Evolutionary conservation across 441 rosid genomes (phyloP), one percentile per base, ranked within the genome.

Genomic region (Erysimum cheiri): DNA sequence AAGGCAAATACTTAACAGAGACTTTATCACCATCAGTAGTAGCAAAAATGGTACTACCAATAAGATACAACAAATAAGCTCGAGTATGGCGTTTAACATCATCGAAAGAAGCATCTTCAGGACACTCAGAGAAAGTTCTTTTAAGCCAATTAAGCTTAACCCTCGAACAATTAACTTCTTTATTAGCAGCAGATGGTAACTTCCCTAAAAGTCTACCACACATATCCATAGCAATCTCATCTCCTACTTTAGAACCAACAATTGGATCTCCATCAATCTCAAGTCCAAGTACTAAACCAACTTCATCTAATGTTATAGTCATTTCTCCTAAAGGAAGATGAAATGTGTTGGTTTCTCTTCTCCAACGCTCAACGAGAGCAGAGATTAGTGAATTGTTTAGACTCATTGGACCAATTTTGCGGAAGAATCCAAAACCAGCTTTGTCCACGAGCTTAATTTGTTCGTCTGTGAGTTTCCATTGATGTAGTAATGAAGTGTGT

Each of bases 11-110:
- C 82, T 82, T 84, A 1, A 84, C 84, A 4, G 91, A 87, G 15
- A 86, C 91, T 73, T 84, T 86, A 67, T 86, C 86, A 40, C 85
- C 88, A n/a, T 84, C 85, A 31, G 91, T 84, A 0, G 91, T 86
- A 29, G 87, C 84, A 60, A 86, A 86, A 55, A 86, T 81, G 1
- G 91, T 86, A 36, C 88, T 86, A 5, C 86, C 91, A 3, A 83
- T 69, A 55, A 86, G 84, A 65, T 83, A 86, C 55, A 84, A 71
- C 36, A 86, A 75, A 75, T 84, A 83, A 65, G 91, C 91, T 17
- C 91, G 75, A 29, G 88, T 81, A 32, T 81, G 73, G 37, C 71
- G 13, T 64, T 80, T 77, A 10, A 80, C 55, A 44, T 73, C 80
- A 36, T 80, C 85, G 1, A 43, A 8, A 36, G 87, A 62, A 55